A percentile compares a stretch with the other conserved stretches of the same genome.
Conservation (phyloP, 176 grass and related monocot species). For the Carex parvula region DNA sequence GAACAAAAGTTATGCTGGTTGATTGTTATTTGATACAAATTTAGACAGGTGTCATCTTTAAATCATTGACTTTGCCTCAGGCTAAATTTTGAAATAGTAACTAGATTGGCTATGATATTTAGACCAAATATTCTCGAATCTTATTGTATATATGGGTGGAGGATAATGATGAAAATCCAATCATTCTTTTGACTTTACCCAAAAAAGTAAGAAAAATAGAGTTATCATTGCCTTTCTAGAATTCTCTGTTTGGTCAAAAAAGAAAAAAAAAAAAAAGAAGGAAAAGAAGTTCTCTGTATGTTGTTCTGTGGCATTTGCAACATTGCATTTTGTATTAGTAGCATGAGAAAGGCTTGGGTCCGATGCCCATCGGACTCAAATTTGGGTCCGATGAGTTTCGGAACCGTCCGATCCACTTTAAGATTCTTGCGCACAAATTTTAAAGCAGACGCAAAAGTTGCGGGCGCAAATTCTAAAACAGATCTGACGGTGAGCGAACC, state of each 20-base stretch:
- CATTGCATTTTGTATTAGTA: background rate
- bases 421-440: too few species aligned
- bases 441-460: too few species aligned
- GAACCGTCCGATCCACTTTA: too few species aligned
- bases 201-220: background rate
- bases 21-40: background rate
- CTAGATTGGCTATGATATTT: background rate
- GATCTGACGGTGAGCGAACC: too few species aligned
- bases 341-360: too few species aligned
- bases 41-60: background rate
- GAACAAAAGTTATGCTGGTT: background rate
- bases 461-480: too few species aligned
- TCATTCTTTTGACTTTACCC: background rate
- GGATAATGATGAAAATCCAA: background rate
- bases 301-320: background rate
- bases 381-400: too few species aligned
- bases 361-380: too few species aligned
- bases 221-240: background rate
- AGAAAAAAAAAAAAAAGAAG: background rate
- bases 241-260: background rate
- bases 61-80: background rate
- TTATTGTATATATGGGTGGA: background rate
- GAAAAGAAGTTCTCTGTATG: background rate
- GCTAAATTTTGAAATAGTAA: background rate
- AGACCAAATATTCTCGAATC: constrained; percentile 25